Evolutionary conservation across 2,329 filamentous ascomycete species (phyloP), one percentile per base, ranked within the genome.

Genomic region (Botrytis fabae): DNA sequence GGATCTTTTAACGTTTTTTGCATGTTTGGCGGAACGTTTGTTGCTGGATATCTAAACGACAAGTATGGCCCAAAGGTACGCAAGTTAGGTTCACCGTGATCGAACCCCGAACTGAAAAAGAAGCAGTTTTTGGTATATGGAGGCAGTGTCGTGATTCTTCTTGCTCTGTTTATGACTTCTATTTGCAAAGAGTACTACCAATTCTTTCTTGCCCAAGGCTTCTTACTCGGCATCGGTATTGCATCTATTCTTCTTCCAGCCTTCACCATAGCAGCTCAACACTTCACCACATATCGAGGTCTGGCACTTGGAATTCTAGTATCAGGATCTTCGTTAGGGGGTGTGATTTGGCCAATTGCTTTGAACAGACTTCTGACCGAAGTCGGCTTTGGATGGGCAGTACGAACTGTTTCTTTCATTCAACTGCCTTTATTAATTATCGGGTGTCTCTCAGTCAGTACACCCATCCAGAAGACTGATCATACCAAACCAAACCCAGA

Each of bases 291-390:
- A 14, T 54, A 70, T 54, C 76, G 78, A 16, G 76, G 73, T 5
- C 62, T 75, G 18, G 72, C 79, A 69, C 74, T 75, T 65, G 81
- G 73, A 66, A 77, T 73, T 71, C 77, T 63, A 64, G 76, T 70
- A 10, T 78, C 79, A 6, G 81, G 81, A 25, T 48, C 81, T 10
- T 81, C 79, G 1, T 73, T 82, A 6, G 81, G 82, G 9, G 81
- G 81, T 12, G 74, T 82, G 7, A 74, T 82, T 60, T 82, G 77
- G 77, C 81, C 81, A 2, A 81, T 82, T 25, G 77, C 78, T 69
- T 71, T 82, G 2, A 73, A 78, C 22, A 76, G 76, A 20, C 76
- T 82, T 28, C 74, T 82, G 32, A 73, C 76, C 16, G 57, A 77
- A 22, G 73, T 81, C 46, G 76, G 80, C 5, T 83, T 81, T 65